Conservation (phyloP, 2,329 filamentous ascomycete genomes). For the Exutisphaerella laricina region DNA sequence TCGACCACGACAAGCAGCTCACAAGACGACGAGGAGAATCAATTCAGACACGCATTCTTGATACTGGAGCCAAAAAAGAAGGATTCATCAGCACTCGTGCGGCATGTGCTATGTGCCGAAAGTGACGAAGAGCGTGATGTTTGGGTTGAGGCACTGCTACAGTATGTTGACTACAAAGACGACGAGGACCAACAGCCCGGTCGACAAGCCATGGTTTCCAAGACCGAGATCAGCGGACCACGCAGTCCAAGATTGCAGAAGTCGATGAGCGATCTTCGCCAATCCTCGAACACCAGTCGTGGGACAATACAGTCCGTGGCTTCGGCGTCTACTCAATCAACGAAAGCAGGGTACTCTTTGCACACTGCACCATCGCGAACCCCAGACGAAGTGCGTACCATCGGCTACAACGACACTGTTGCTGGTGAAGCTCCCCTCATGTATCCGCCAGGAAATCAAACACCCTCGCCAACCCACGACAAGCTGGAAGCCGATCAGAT, state of each 20-base stretch:
- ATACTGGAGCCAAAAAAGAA: slow-evolving; percentile 95
- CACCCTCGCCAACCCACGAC: slow-evolving; percentile 34
- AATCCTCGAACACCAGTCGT: slow-evolving; percentile 16
- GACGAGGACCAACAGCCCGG: slow-evolving; percentile 43
- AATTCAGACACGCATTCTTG: slow-evolving; percentile 94
- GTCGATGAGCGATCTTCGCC: slow-evolving; percentile 35
- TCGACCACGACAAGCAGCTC: slow-evolving; percentile 57
- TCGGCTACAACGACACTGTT: slow-evolving; percentile 54
- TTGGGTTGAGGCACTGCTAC: slow-evolving; percentile 86
- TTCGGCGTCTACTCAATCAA: neutral
- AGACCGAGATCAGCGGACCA: slow-evolving; percentile 24
- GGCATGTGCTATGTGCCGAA: slow-evolving; percentile 92
- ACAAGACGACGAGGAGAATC: slow-evolving; percentile 77
- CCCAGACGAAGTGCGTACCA: slow-evolving; percentile 26
- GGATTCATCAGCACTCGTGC: slow-evolving; percentile 78
- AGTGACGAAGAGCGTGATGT: slow-evolving; percentile 86
- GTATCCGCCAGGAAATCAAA: slow-evolving; percentile 33
- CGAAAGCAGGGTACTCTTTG: neutral
- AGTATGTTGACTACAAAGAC: slow-evolving; percentile 76
- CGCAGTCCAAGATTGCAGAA: slow-evolving; percentile 32
- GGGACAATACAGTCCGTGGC: slow-evolving; percentile 1
- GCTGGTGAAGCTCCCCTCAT: slow-evolving; percentile 54
- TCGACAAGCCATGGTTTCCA: slow-evolving; percentile 20
- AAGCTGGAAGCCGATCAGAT: slow-evolving; percentile 31
- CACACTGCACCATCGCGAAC: slow-evolving; percentile 9